Percentiles rank a stretch among this genome's conserved stretches.
Conservation (phyloP, 495 filamentous ascomycete genomes). For the Apodospora peruviana region DNA sequence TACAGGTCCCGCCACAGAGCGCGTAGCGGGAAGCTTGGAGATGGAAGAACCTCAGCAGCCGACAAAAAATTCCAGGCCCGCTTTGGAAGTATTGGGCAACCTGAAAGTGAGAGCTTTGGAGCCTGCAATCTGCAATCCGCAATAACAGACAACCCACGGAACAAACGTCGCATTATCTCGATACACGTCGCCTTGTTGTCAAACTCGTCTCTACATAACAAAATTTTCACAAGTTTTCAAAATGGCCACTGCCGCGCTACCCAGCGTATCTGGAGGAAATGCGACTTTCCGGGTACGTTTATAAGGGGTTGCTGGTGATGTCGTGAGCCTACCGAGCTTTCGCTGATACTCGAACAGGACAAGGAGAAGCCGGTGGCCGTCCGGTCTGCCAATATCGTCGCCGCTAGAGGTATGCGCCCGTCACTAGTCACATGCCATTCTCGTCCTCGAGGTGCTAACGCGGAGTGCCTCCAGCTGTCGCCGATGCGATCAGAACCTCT, state of each 20-base stretch:
- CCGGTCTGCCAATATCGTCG: slow-evolving; percentile 89
- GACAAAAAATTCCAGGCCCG: slow-evolving; percentile 29
- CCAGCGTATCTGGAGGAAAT: slow-evolving; percentile 53
- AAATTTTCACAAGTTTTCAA: slow-evolving; percentile 26
- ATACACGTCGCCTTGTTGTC: slow-evolving; percentile 10
- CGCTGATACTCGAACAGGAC: slow-evolving; percentile 59
- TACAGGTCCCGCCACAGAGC: background rate
- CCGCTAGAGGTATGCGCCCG: slow-evolving; percentile 74
- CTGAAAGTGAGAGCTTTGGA: slow-evolving; percentile 15
- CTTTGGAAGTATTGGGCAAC: slow-evolving; percentile 13
- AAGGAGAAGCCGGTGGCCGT: slow-evolving; percentile 99
- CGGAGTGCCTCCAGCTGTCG: slow-evolving; percentile 59
- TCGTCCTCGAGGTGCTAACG: background rate
- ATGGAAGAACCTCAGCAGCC: slow-evolving; percentile 24
- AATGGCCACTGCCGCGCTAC: slow-evolving; percentile 60
- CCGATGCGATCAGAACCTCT: slow-evolving; percentile 89
- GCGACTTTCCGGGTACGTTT: slow-evolving; percentile 71
- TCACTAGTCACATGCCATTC: slow-evolving; percentile 6
- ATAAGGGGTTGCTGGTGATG: background rate
- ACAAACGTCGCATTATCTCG: slow-evolving; percentile 8
- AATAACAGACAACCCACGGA: slow-evolving; percentile 5
- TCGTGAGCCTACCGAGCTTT: slow-evolving; percentile 1
- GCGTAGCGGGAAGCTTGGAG: slow-evolving; percentile 1
- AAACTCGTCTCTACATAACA: background rate
- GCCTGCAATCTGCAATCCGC: slow-evolving; percentile 15